Percentiles rank a stretch among this genome's conserved stretches.
Conservation (phyloP, 495 filamentous ascomycete species). For the Neurospora sp. region DNA sequence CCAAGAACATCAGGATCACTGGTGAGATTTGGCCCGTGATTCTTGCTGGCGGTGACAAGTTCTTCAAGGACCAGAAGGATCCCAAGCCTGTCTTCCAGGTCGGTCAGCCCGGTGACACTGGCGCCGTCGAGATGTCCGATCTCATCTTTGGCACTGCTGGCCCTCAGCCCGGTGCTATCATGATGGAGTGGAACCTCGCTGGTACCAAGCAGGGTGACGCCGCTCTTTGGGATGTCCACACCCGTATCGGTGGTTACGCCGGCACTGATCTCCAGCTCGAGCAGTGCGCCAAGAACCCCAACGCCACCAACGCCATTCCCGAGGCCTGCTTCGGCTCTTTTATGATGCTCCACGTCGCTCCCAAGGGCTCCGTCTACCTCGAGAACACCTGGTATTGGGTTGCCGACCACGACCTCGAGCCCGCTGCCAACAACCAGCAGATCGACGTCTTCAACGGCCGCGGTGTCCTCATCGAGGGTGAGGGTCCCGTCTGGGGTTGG, state of each 20-base stretch:
- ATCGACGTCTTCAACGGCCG: conserved; percentile 89
- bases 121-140: conserved; percentile 74
- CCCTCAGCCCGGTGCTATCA: conserved; percentile 71
- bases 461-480: conserved; percentile 65
- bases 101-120: conserved; percentile 67
- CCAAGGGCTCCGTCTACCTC: conserved; percentile 61
- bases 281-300: conserved; percentile 63
- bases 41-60: conserved; percentile 59
- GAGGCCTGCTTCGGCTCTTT: conserved; percentile 62
- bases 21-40: conserved; percentile 88
- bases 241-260: conserved; percentile 71
- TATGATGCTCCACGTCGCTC: conserved; percentile 71
- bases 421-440: conserved; percentile 64
- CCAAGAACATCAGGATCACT: conserved; percentile 68
- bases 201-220: conserved; percentile 54
- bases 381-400: conserved; percentile 97
- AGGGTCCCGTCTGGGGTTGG: conserved; percentile 58
- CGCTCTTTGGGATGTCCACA: conserved; percentile 88
- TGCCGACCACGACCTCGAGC: conserved; percentile 85
- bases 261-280: conserved; percentile 73
- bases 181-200: conserved; percentile 86
- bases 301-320: conserved; percentile 40
- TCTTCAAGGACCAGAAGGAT: conserved; percentile 60
- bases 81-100: conserved; percentile 67
- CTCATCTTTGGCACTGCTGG: conserved; percentile 72